Conservation (phyloP, 148 eudicot genomes). For the Fagopyrum tataricum region DNA sequence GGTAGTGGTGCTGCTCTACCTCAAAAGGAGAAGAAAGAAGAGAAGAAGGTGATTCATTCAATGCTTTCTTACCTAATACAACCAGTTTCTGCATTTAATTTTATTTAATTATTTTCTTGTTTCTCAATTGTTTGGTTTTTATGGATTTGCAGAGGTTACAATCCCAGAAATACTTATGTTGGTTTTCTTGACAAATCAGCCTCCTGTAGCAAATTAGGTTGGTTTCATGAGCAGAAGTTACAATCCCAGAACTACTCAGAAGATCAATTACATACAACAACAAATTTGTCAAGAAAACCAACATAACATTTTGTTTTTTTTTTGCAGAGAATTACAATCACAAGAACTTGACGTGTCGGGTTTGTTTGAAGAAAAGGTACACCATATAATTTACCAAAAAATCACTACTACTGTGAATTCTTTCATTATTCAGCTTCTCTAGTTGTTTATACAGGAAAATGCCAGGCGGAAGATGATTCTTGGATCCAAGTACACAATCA, state of each 20-base stretch:
- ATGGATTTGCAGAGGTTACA: slow-evolving; percentile 23
- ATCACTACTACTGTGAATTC: not conserved
- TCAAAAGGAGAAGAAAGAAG: slow-evolving; percentile 40
- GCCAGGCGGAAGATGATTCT: slow-evolving; percentile 33
- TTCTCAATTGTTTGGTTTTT: not conserved
- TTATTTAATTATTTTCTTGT: too few species aligned
- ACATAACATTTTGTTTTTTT: too few species aligned
- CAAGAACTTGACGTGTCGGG: slow-evolving; percentile 46
- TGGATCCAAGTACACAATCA: slow-evolving; percentile 37
- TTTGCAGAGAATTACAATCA: too few species aligned
- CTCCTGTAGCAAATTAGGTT: too few species aligned
- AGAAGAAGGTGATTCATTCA: slow-evolving; percentile 28
- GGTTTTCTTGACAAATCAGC: too few species aligned
- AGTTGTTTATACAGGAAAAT: not conserved
- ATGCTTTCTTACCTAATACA: not conserved
- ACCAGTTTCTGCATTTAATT: not conserved
- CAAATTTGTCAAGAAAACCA: too few species aligned
- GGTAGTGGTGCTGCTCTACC: slow-evolving; percentile 44
- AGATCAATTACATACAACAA: too few species aligned
- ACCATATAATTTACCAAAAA: slow-evolving; percentile 8
- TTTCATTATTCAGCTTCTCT: not conserved
- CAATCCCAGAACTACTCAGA: too few species aligned
- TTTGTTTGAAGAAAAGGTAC: slow-evolving; percentile 42
- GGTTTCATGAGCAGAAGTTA: too few species aligned
- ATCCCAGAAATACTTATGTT: slow-evolving; percentile 17